Conservation (phyloP, 176 grass and related monocot genomes). For the Pharus latifolius region DNA sequence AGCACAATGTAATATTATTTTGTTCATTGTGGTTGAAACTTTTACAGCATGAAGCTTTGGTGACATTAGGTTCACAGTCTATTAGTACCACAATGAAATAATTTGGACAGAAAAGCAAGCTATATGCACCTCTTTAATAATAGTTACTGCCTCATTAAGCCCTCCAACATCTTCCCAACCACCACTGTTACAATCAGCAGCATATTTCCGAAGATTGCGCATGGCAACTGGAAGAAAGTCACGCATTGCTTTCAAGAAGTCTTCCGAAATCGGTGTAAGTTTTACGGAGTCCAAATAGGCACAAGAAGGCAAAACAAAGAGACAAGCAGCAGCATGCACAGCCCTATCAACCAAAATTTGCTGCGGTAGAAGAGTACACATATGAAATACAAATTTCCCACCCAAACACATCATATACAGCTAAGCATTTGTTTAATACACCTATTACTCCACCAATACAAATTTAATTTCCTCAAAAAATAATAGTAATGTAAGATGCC, state of each 20-base stretch:
- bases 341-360: slow-evolving; percentile 92
- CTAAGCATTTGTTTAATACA: neutral
- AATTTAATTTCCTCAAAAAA: neutral
- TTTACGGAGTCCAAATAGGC: slow-evolving; percentile 11
- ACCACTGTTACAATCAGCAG: slow-evolving; percentile 55
- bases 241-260: slow-evolving; percentile 82
- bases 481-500: neutral
- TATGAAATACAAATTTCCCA: slow-evolving; percentile 4
- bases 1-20: neutral
- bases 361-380: slow-evolving; percentile 33
- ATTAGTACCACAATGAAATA: neutral
- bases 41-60: neutral
- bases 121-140: slow-evolving; percentile 77
- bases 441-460: neutral
- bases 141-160: slow-evolving; percentile 60
- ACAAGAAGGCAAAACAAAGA: slow-evolving; percentile 45
- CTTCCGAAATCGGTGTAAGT: slow-evolving; percentile 50
- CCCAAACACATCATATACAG: neutral
- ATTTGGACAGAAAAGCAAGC: neutral
- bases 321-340: slow-evolving; percentile 66
- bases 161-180: slow-evolving; percentile 95
- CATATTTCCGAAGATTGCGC: slow-evolving; percentile 83
- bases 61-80: neutral
- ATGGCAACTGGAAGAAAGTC: slow-evolving; percentile 87
- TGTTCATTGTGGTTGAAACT: neutral